A percentile compares a stretch with the other conserved stretches of the same genome.
Evolutionary conservation across 805 yeast species (phyloP).

Genomic region (Teunomyces barrocoloradensis): DNA sequence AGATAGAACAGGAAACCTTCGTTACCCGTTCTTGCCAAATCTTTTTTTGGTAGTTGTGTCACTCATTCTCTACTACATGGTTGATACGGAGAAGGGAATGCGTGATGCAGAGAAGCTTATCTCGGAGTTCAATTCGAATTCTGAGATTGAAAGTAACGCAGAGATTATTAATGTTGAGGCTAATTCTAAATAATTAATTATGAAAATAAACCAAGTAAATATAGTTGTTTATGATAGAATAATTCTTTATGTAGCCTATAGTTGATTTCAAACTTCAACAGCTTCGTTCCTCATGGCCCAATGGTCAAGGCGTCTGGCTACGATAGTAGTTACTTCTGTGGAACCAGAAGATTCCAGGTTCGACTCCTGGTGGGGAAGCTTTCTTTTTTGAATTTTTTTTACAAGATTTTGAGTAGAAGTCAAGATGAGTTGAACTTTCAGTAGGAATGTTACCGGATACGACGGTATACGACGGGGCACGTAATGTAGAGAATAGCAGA

Average conservation of each 20-base stretch:
- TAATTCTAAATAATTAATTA: neutral
- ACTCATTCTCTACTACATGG: conserved; percentile 19
- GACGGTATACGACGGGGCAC: no score
- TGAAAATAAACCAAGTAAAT: neutral
- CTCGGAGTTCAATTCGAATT: neutral
- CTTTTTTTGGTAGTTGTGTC: conserved; percentile 27
- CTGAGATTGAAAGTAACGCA: neutral
- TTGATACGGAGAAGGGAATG: conserved; percentile 34
- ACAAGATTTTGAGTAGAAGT: no score
- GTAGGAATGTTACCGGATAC: no score
- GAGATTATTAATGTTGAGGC: neutral
- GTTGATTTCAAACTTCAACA: conserved; percentile 2
- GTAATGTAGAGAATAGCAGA: neutral
- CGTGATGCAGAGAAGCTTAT: conserved; percentile 17
- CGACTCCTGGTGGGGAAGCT: conserved; percentile 54
- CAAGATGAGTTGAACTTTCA: no score
- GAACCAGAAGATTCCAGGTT: conserved; percentile 53
- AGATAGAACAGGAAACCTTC: conserved; percentile 35
- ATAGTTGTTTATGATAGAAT: no score
- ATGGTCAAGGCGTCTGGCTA: conserved; percentile 76
- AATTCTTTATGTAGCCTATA: no score
- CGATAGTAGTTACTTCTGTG: conserved; percentile 50
- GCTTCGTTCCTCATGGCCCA: conserved; percentile 71
- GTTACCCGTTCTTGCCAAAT: conserved; percentile 39
- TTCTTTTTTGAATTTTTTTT: conserved; percentile 14